A percentile compares a stretch with the other conserved stretches of the same genome.
phyloP scores from a whole-genome alignment of 305 asterid genomes.

The Fraxinus sp. region DNA sequence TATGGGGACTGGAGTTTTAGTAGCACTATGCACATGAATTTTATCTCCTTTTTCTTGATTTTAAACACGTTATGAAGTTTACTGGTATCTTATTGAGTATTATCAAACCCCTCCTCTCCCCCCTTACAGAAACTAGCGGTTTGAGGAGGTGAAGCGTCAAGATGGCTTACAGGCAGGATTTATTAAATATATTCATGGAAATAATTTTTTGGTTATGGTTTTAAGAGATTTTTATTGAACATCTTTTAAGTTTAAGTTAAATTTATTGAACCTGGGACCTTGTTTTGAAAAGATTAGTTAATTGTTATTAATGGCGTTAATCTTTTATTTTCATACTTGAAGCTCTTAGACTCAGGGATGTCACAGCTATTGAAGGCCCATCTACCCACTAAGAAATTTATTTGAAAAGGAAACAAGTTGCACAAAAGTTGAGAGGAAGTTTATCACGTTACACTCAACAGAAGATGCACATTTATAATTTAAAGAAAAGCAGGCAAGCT shows the following conservation, averaged over 20 bases:
- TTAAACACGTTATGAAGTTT: background rate
- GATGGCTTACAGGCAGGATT: background rate
- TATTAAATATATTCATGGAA: background rate
- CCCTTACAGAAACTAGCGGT: background rate
- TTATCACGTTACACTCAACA: background rate
- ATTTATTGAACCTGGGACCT: background rate
- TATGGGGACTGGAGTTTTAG: background rate
- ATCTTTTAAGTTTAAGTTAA: background rate
- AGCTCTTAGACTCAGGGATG: background rate
- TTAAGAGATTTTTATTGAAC: background rate
- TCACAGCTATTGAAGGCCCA: conserved; percentile 7
- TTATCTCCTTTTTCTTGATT: background rate
- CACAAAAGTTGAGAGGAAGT: conserved; percentile 12
- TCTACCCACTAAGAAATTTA: conserved; percentile 4
- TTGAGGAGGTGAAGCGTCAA: background rate
- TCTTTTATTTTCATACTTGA: background rate
- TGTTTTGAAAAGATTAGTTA: background rate
- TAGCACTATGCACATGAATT: background rate
- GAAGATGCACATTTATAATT: background rate
- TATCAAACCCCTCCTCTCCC: background rate
- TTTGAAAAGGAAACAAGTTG: background rate
- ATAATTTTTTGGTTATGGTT: background rate
- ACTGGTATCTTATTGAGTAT: background rate
- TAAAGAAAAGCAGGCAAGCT: conserved; percentile 3
- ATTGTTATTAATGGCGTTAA: background rate